Base-by-base conservation (phyloP, 2,329 filamentous ascomycete genomes). In the Trichoderma oligosporum region DNA sequence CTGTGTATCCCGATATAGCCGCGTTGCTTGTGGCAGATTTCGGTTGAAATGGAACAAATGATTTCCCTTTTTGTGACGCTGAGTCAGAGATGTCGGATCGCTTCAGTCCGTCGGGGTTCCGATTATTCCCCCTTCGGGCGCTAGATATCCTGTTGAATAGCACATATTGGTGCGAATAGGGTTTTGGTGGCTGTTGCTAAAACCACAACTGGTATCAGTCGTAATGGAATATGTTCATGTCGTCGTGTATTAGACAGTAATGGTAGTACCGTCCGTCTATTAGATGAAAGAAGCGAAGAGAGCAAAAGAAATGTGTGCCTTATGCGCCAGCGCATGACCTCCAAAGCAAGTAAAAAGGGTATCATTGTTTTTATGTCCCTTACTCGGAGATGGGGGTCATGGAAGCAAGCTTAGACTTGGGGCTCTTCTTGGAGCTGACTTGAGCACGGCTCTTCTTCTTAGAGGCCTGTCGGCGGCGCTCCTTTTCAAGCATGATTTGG, bases 371-470 rank as follows among this genome's bases (percentile, higher is more conserved):
- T 8, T 44, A n/a, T n/a, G n/a, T n/a, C n/a, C n/a, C n/a, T 55
- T 55, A 55, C 72, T 85, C 82, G 63, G 74, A 66, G 66, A 84
- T 84, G 59, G 81, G 76, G 51, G 80, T 74, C 74, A 85, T 82
- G 65, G 73, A 70, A 58, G 68, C 69, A 53, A 72, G 69, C 73
- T 78, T 80, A 65, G 65, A 71, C 74, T 77, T 80, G 65, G 73
- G 69, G 62, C 72, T 73, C 68, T 78, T 81, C 74, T 81, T 83
- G 68, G 74, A 73, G 61, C 67, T 64, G 62, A 70, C 68, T 58
- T 69, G 67, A 51, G 65, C 65, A 60, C 71, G 70, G 65, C 73
- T 73, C 65, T 71, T 74, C 36, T 63, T 65, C 56, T 64, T 64
- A 31, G 73, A 71, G 16, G 67, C 66, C 61, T 75, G 73, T 60